Base-by-base conservation (phyloP, 331 rosid genomes). In the Prunus yedoensis region DNA sequence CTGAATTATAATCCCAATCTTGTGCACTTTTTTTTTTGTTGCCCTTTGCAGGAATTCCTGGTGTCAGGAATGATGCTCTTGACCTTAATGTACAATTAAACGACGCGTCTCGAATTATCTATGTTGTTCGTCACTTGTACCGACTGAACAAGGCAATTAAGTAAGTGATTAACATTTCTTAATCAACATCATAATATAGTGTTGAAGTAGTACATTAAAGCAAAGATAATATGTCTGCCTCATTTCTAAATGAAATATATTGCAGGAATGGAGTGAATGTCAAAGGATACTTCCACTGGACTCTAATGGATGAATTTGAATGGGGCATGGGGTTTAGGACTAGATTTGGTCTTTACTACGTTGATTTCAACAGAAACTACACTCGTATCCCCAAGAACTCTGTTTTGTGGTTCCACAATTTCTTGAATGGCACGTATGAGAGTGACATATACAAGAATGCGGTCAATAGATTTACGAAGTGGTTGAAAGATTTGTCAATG, bases 241-340 rank as follows among this genome's bases (percentile, higher is more conserved):
- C 10, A 21, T 45, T 17, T 35, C 41, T 35, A 35, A 35, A 35
- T 35, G 41, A 27, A 13, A 8, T 0, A 3, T 17, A 78, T 84
- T 21, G 72, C 58, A 68, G 27, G 57, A 50, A 72, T 43, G 87
- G 87, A 2, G 83, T 79, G 23, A 80, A 75, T 1, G 85, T 83
- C 25, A 65, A 75, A 23, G 89, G 85, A 8, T 86, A 80, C 57
- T 83, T 80, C 61, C 57, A 30, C 8, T 80, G 87, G 85, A 4
- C 83, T 16, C 67, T 78, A 20, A 74, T 86, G 25, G 87, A 86
- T 63, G 77, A 80, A 8, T 80, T 80, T 54, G 87, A 86, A 76
- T 80, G 74, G 82, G 63, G 49, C 8, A 20, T 28, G 2, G 13
- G 84, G 78, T 9, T 80, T 17, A 51, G 23, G 14, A 16, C 14